phyloP scores from a whole-genome alignment of 495 filamentous ascomycete genomes.

The Aspergillus funiculosus region DNA sequence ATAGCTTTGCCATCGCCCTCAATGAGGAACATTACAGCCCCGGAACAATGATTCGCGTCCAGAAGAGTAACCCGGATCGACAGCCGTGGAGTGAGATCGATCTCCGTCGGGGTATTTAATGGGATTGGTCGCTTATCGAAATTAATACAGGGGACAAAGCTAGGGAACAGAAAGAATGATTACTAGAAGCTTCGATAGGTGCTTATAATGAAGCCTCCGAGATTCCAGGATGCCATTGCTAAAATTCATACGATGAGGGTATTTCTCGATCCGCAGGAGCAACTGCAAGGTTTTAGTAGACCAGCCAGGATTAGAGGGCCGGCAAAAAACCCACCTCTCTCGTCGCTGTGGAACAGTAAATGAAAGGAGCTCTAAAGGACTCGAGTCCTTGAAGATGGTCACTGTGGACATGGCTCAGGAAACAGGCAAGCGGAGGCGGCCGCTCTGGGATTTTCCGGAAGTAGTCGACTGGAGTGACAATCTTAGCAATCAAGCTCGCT shows the following conservation, averaged over 20 bases:
- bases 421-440: slow-evolving; percentile 70
- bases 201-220: slow-evolving; percentile 62
- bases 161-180: neutral
- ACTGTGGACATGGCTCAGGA: slow-evolving; percentile 89
- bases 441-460: slow-evolving; percentile 57
- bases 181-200: slow-evolving; percentile 64
- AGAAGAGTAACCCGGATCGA: slow-evolving; percentile 75
- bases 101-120: slow-evolving; percentile 69
- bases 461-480: slow-evolving; percentile 61
- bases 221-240: slow-evolving; percentile 70
- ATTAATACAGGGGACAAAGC: neutral
- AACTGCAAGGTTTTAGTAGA: slow-evolving; percentile 31
- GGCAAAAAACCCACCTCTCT: slow-evolving; percentile 50
- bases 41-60: slow-evolving; percentile 88
- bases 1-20: slow-evolving; percentile 70
- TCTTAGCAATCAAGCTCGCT: slow-evolving; percentile 5
- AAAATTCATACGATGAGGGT: slow-evolving; percentile 73
- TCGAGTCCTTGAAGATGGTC: slow-evolving; percentile 87
- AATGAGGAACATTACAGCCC: slow-evolving; percentile 92
- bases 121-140: slow-evolving; percentile 75
- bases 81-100: slow-evolving; percentile 66
- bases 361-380: slow-evolving; percentile 65
- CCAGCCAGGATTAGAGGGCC: neutral
- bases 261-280: slow-evolving; percentile 68
- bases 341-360: slow-evolving; percentile 86